Evolutionary conservation across 1,284 basidiomycete species (phyloP).

Genomic region (Mycosarcoma mackinlayi): DNA sequence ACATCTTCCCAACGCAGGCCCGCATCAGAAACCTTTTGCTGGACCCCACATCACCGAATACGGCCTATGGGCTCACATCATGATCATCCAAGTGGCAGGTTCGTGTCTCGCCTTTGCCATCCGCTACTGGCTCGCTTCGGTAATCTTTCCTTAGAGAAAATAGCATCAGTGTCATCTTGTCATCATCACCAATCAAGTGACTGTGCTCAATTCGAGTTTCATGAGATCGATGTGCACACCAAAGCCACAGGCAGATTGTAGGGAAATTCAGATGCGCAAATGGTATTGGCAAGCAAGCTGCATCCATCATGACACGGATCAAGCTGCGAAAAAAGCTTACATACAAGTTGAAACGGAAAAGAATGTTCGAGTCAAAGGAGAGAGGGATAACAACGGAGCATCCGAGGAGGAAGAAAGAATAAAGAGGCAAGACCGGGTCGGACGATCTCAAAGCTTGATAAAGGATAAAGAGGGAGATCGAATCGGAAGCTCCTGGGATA

Average conservation of each 20-base stretch:
- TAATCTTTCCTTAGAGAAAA: constrained; percentile 58
- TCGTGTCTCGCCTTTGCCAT: constrained; percentile 59
- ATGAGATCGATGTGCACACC: too few species aligned
- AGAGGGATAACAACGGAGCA: constrained; percentile 36
- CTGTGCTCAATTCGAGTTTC: too few species aligned
- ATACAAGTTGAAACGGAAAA: too few species aligned
- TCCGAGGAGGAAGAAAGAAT: constrained; percentile 14
- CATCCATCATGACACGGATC: constrained; percentile 8
- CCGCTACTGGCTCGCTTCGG: constrained; percentile 58
- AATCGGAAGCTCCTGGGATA: constrained; percentile 51
- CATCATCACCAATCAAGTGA: too few species aligned
- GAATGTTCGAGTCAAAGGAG: background rate
- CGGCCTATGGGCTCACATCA: constrained; percentile 53
- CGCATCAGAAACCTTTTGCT: constrained; percentile 4
- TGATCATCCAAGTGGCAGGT: constrained; percentile 56
- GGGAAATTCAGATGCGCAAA: too few species aligned
- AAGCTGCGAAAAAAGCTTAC: background rate
- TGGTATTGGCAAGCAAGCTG: constrained; percentile 32
- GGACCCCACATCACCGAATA: constrained; percentile 51
- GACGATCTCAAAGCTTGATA: constrained; percentile 10
- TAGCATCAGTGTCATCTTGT: too few species aligned
- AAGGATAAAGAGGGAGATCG: constrained; percentile 14
- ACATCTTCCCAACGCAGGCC: background rate
- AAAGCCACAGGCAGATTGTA: too few species aligned
- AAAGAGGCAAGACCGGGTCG: background rate